Evolutionary conservation across 2,329 filamentous ascomycete species (phyloP), one percentile per base, ranked within the genome.

Genomic region (Thielaviopsis musarum): DNA sequence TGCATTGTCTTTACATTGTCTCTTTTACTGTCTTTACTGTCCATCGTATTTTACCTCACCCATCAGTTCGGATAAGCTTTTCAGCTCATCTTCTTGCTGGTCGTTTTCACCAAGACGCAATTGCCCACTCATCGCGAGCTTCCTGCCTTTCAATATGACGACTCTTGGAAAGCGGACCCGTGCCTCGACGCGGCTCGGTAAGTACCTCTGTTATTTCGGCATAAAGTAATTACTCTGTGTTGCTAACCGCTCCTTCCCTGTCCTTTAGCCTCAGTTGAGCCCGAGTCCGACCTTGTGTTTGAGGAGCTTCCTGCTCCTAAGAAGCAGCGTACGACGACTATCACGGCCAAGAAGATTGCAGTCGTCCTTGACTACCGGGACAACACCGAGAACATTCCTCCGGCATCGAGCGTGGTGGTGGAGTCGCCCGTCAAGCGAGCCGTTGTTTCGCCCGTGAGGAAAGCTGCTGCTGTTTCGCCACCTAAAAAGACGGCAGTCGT

Each of bases 151-250:
- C 10, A 52, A 24, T 4, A 62, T 62, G 60, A 54, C 60, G 21
- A 53, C 57, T 24, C 54, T 62, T 17, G 60, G 60, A 28, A 62
- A 62, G 57, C 60, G 60, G 17, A 59, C 60, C 24, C 60, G 60
- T 28, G 54, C 57, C 17, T 59, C 60, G 22, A 53, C 60, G 17
- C 60, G 60, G 28, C 49, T 62, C 15, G 54, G 60, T 62, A 62
- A 62, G 60, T 52, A 49, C 21, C 17, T 28, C 49, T 22, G 30
- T 34, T 17, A 48, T 19, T 21, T 13, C 28, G 48, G 10, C 38
- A 26, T 21, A 21, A n/a, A 21, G 45, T 49, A 49, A 49, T 49
- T 49, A 21, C 45, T 6, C 7, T 7, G n/a, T 19, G 15, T 19
- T 49, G n/a, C 45, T 49, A 21, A 49, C 45, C 38, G 38, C 38